Evolutionary conservation across 257 asterid species (phyloP).

Genomic region (Nicotiana knightiana): DNA sequence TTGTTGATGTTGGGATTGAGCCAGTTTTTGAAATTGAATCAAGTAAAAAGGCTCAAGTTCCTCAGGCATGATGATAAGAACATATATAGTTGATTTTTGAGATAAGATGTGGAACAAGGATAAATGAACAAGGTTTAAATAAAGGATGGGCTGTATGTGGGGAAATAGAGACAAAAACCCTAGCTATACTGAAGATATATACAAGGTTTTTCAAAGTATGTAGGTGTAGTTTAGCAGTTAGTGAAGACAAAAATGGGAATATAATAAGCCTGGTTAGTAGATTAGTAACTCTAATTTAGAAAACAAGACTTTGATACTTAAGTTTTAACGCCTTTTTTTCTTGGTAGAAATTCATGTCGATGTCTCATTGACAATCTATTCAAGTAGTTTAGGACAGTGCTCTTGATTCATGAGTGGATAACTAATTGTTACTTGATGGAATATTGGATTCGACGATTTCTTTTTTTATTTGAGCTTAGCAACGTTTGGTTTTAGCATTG

Average conservation of each 20-base stretch:
- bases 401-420: not conserved
- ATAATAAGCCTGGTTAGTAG: no score
- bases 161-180: conserved; percentile 32
- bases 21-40: conserved; percentile 13
- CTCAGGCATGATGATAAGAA: conserved; percentile 23
- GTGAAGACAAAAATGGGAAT: no score
- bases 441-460: not conserved
- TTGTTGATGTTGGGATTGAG: conserved; percentile 12
- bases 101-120: conserved; percentile 10
- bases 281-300: no score
- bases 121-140: conserved; percentile 17
- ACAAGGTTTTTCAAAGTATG: no score
- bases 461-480: no score
- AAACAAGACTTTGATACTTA: no score
- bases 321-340: no score
- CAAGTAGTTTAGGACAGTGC: not conserved
- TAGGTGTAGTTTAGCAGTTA: no score
- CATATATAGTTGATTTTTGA: conserved; percentile 17
- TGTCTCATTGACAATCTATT: no score
- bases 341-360: no score
- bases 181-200: no score
- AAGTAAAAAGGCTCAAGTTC: conserved; percentile 10
- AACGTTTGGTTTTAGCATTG: no score
- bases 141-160: conserved; percentile 44
- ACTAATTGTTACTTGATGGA: not conserved